Percentiles rank a stretch among this genome's conserved stretches.
Evolutionary conservation across 179 eudicot species (phyloP).

Genomic region (Spinacia oleracea): DNA sequence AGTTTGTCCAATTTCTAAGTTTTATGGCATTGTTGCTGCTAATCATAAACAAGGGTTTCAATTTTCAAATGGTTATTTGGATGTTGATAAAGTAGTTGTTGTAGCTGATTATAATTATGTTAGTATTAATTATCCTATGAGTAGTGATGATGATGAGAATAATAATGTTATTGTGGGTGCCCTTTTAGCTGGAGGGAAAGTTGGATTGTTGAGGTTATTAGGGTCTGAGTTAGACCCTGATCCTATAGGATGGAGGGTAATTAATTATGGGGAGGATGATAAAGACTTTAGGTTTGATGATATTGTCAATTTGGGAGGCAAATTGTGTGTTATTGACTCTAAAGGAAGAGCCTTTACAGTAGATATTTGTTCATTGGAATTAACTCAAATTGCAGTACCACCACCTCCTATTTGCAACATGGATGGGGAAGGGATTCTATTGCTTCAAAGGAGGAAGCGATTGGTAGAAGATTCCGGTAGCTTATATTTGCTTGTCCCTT

Average conservation of each 20-base stretch:
- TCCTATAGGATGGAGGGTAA: background rate
- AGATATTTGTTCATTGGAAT: background rate
- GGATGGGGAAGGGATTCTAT: slow-evolving; percentile 1
- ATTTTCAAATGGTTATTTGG: background rate
- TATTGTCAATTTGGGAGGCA: slow-evolving; percentile 2
- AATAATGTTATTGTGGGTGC: background rate
- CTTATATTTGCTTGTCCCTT: background rate
- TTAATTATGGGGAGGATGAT: background rate
- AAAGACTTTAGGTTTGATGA: background rate
- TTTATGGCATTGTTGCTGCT: background rate
- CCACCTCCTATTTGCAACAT: background rate
- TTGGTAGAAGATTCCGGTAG: background rate
- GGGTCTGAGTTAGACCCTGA: background rate
- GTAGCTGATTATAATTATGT: background rate
- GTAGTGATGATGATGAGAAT: background rate
- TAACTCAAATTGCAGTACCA: background rate
- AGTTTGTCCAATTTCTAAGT: background rate
- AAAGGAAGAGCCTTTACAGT: slow-evolving; percentile 2
- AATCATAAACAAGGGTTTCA: background rate
- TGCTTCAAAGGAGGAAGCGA: slow-evolving; percentile 1
- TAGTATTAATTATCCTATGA: background rate
- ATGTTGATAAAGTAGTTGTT: background rate
- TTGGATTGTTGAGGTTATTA: background rate
- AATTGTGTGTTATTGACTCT: background rate
- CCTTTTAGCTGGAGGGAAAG: background rate